These are phyloP conservation scores for Aschersonia sp. DNA, from an alignment of 2,329 filamentous ascomycete genomes.

Conservation along the genomic window DNA sequence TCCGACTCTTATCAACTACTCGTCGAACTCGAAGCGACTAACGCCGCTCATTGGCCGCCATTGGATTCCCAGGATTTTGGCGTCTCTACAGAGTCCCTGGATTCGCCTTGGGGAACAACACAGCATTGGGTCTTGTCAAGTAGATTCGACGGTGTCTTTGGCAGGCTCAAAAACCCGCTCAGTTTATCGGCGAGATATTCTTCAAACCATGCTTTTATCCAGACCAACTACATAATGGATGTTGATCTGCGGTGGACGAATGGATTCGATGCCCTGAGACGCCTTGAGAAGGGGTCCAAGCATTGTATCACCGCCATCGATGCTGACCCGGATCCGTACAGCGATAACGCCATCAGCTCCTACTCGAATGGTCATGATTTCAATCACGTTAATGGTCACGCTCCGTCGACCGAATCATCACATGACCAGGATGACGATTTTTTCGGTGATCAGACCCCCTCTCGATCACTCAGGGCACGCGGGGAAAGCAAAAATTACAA, in stretches of 20 bases:
- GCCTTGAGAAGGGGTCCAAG: slow-evolving; percentile 26
- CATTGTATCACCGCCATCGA: slow-evolving; percentile 28
- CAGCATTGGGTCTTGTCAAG: slow-evolving; percentile 25
- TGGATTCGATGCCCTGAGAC: slow-evolving; percentile 19
- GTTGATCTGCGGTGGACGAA: slow-evolving; percentile 32
- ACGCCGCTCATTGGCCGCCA: slow-evolving; percentile 37
- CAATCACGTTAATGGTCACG: slow-evolving; percentile 8
- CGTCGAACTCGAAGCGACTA: slow-evolving; percentile 37
- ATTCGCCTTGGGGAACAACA: slow-evolving; percentile 8
- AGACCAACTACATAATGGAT: slow-evolving; percentile 32
- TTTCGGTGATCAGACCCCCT: slow-evolving; percentile 35
- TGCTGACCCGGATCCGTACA: slow-evolving; percentile 13
- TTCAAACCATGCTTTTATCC: slow-evolving; percentile 9
- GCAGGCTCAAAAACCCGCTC: slow-evolving; percentile 22
- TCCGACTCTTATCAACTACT: slow-evolving; percentile 34
- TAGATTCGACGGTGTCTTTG: slow-evolving; percentile 25
- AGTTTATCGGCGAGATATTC: slow-evolving; percentile 12
- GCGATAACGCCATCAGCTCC: slow-evolving; percentile 10
- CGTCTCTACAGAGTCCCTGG: slow-evolving; percentile 8
- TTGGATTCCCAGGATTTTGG: slow-evolving; percentile 22
- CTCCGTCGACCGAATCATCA: slow-evolving; percentile 12
- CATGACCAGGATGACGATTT: slow-evolving; percentile 29
- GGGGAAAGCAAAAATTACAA: slow-evolving; percentile 40
- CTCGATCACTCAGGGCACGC: slow-evolving; percentile 33
- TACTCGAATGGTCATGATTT: slow-evolving; percentile 7